Evolutionary conservation across 805 yeast genomes (phyloP).

Genomic region (Lipomyces chichibuensis): DNA sequence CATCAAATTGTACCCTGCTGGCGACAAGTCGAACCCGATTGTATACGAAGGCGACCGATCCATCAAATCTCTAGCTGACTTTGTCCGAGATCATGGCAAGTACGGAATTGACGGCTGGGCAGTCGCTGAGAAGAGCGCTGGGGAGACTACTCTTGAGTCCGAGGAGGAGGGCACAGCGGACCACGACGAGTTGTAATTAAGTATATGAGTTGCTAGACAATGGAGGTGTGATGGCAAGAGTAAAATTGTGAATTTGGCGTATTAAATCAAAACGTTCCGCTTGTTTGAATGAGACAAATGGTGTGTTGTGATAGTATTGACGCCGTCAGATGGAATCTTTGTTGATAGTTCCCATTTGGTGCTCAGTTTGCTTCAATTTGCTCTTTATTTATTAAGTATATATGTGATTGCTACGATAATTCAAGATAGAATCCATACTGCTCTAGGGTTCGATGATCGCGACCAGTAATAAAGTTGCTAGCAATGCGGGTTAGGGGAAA

Average conservation of each 20-base stretch:
- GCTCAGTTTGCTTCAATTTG: too few species aligned
- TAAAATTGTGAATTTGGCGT: neutral
- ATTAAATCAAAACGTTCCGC: neutral
- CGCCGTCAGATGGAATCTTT: neutral
- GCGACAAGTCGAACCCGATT: slow-evolving; percentile 67
- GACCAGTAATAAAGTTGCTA: too few species aligned
- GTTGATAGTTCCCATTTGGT: neutral
- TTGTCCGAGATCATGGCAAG: slow-evolving; percentile 71
- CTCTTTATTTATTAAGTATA: too few species aligned
- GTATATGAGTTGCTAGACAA: neutral
- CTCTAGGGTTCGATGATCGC: too few species aligned
- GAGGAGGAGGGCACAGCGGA: slow-evolving; percentile 38
- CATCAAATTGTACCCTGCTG: slow-evolving; percentile 86
- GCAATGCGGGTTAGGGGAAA: too few species aligned
- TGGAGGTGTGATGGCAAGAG: neutral
- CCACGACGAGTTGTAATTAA: slow-evolving; percentile 39
- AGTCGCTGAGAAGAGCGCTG: slow-evolving; percentile 40
- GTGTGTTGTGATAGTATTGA: neutral
- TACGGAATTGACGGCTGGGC: slow-evolving; percentile 60
- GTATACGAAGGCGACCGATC: slow-evolving; percentile 72
- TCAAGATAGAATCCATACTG: too few species aligned
- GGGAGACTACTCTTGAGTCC: slow-evolving; percentile 34
- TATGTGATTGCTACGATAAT: too few species aligned
- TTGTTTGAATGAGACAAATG: neutral
- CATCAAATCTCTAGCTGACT: slow-evolving; percentile 66